Conservation (phyloP, 768 basidiomycete genomes). For the Amanita phalloides region DNA sequence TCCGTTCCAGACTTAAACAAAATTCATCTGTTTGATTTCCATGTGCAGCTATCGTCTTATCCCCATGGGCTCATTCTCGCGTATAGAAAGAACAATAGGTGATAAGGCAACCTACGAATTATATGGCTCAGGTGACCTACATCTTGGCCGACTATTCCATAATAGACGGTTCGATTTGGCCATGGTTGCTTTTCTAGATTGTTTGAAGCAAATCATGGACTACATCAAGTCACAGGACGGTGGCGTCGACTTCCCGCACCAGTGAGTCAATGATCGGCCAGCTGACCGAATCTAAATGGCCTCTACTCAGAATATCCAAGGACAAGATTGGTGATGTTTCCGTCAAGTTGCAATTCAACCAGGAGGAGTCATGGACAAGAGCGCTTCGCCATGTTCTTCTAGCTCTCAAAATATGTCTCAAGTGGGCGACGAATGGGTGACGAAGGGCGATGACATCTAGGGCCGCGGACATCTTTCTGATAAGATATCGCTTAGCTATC, state of each 20-base stretch:
- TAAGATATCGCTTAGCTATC: neutral
- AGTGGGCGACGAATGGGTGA: constrained; percentile 76
- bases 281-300: constrained; percentile 6
- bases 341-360: constrained; percentile 88
- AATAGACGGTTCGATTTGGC: constrained; percentile 94
- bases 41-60: constrained; percentile 72
- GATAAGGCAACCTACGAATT: constrained; percentile 85
- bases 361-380: constrained; percentile 94
- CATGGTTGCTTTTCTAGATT: constrained; percentile 95
- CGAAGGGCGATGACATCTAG: neutral
- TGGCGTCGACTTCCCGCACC: constrained; percentile 71
- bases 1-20: neutral
- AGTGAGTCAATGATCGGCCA: constrained; percentile 39
- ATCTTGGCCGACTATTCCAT: constrained; percentile 80
- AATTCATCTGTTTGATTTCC: neutral
- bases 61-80: constrained; percentile 92
- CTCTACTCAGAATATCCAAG: constrained; percentile 60
- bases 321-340: constrained; percentile 96
- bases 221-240: constrained; percentile 68
- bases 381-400: constrained; percentile 86
- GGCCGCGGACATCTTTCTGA: neutral
- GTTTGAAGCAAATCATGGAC: constrained; percentile 86
- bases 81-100: constrained; percentile 74
- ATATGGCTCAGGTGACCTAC: constrained; percentile 90
- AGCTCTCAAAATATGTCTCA: constrained; percentile 79